Base-by-base conservation (phyloP, 2,329 filamentous ascomycete species). In the Rhytidhysteron rufulum region DNA sequence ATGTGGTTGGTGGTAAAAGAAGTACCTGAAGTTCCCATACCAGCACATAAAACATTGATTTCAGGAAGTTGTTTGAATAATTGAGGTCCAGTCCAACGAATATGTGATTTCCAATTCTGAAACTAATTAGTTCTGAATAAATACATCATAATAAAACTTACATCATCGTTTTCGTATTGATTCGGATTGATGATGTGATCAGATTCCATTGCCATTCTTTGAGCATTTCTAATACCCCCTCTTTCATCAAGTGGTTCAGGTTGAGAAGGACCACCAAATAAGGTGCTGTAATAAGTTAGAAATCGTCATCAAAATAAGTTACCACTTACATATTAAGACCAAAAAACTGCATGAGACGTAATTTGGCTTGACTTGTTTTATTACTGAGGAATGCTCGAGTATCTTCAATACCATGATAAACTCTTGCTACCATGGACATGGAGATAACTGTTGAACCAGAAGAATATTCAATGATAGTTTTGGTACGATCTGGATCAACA, bases 381-480 rank as follows among this genome's bases (percentile, higher is more conserved):
- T 82, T 82, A 49, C 72, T 79, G 15, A 82, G 53, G 46, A 72
- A 80, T 0, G 78, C 79, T 10, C 71, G 61, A 0, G 73, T 71
- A 43, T 82, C 75, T 1, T 71, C 53, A 13, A 78, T 62, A 2
- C 68, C 71, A 43, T 78, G 71, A 38, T 75, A 65, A 1, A 75
- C 73, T 13, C 77, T 65, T 0, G 74, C 69, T 8, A 78, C 67
- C 50, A 82, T 68, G 0, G 73, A 71, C 72, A 82, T 74, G 1
- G 79, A 82, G 20, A 82, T 69, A 4, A 81, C 78, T 0, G 79
- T 83, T 1, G 78, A 82, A 0, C 79, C 79, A 2, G 78, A 82
- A 54, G 77, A 81, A 41, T 77, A 78, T 50, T 83, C 79, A 36
- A 82, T 71, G 16, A 82, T 70, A 0, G 72, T 73, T 35, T 74